Conservation (phyloP, 148 eudicot species). For the Arbutus unedo region DNA sequence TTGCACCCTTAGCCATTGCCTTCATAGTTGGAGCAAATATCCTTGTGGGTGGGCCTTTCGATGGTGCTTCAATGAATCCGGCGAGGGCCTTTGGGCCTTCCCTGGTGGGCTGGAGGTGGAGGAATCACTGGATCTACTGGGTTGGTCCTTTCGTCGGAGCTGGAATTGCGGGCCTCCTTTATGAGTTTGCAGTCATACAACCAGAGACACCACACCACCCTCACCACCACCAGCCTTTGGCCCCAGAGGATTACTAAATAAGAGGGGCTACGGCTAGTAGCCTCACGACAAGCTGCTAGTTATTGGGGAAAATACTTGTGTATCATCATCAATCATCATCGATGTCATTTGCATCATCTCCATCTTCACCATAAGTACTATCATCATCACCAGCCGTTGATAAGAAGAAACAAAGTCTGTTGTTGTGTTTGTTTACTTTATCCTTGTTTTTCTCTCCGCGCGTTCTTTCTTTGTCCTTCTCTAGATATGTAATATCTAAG, state of each 20-base stretch:
- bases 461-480: not conserved
- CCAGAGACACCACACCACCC: slow-evolving; percentile 29
- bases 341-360: not conserved
- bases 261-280: not conserved
- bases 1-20: slow-evolving; percentile 49
- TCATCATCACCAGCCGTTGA: not conserved
- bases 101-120: slow-evolving; percentile 57
- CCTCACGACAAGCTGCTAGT: not conserved
- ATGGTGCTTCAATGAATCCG: slow-evolving; percentile 56
- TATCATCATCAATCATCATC: not conserved
- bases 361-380: not conserved
- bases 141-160: slow-evolving; percentile 55
- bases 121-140: slow-evolving; percentile 55
- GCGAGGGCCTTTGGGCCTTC: slow-evolving; percentile 56
- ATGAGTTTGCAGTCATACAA: slow-evolving; percentile 54
- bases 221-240: slow-evolving; percentile 57
- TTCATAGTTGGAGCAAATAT: slow-evolving; percentile 48
- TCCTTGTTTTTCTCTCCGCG: not conserved
- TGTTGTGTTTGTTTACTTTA: not conserved
- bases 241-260: slow-evolving; percentile 63
- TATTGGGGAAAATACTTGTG: not conserved
- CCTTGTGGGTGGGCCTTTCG: slow-evolving; percentile 51
- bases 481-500: not conserved
- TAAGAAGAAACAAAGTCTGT: not conserved
- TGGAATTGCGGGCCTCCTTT: slow-evolving; percentile 34